phyloP scores from a whole-genome alignment of 805 yeast species.

The Kodamaea neixiangensis region DNA sequence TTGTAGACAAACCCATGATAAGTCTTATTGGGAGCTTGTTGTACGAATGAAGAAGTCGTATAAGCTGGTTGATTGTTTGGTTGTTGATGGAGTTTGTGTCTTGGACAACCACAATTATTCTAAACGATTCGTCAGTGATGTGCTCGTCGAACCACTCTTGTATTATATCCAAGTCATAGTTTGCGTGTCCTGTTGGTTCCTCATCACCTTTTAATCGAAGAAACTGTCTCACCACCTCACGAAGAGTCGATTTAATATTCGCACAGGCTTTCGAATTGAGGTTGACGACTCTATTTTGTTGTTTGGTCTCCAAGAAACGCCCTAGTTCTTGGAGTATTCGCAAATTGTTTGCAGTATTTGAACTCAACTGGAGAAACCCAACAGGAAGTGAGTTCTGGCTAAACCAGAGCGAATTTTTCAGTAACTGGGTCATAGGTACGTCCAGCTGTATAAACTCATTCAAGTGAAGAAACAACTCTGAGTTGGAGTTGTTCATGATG shows the following conservation, averaged over 20 bases:
- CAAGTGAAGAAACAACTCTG: conserved; percentile 30
- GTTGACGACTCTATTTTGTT: conserved; percentile 24
- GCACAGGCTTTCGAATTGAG: conserved; percentile 34
- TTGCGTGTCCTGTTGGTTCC: conserved; percentile 14
- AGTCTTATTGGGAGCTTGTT: conserved; percentile 32
- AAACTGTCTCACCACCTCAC: conserved; percentile 37
- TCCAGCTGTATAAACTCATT: conserved; percentile 22
- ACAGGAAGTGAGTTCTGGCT: conserved; percentile 23
- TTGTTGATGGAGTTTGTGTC: conserved; percentile 37
- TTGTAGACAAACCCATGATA: conserved; percentile 38
- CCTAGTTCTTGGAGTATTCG: conserved; percentile 40
- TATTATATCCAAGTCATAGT: conserved; percentile 39
- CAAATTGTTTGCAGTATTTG: conserved; percentile 43
- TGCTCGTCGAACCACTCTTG: conserved; percentile 30
- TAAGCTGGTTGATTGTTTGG: conserved; percentile 37
- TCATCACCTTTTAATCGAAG: conserved; percentile 15
- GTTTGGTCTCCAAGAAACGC: conserved; percentile 14
- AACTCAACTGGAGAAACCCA: conserved; percentile 38
- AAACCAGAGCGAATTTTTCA: conserved; percentile 6
- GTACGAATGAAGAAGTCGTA: conserved; percentile 33
- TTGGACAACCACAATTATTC: conserved; percentile 34
- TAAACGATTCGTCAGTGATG: conserved; percentile 12
- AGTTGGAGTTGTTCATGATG: conserved; percentile 35
- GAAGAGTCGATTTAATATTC: conserved; percentile 34
- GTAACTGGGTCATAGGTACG: conserved; percentile 7